Base-by-base conservation (phyloP, 805 yeast genomes). In the Tetrapisispora fleetii region DNA sequence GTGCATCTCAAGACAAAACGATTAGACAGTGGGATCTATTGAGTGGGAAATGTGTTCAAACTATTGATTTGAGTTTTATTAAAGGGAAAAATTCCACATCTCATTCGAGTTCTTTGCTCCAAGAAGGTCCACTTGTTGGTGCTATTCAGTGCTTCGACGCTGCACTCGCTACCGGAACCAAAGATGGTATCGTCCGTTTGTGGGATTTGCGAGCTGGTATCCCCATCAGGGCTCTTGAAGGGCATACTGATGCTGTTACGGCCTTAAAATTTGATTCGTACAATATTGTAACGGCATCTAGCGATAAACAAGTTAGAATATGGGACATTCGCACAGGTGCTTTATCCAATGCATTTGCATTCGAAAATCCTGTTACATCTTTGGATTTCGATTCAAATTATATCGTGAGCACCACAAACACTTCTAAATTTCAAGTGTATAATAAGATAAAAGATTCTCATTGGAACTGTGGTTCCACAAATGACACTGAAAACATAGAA, bases 131-230 rank as follows among this genome's bases (percentile, higher is more conserved):
- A 2, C 76, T 78, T 50, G 76, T 83, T 40, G 83, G 85, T 0
- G 81, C 85, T 0, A 60, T 84, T 33, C 90, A 84, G 61, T 79
- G 84, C 50, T 79, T 72, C 57, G 87, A 82, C 57, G 85, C 87
- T 0, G 91, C 90, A 0, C 66, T 84, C 53, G 91, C 91, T 0
- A 78, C 88, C 0, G 93, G 91, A 45, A 80, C 89, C 0, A 78
- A 79, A 17, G 91, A 84, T 63, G 91, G 91, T 1, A 62, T 80
- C 7, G 87, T 84, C 1, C 67, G 93, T 47, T 66, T 84, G 21
- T 84, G 91, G 90, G 93, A 84, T 65, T 63, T 84, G 51, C 72
- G 93, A 57, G 70, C 79, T 22, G 88, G 88, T 4, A 82, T 79
- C 53, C 81, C 80, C 17, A 78, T 79, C 40, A 67, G 83, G 52